Evolutionary conservation across 2,329 filamentous ascomycete species (phyloP).

Genomic region (Fusarium dimerum): DNA sequence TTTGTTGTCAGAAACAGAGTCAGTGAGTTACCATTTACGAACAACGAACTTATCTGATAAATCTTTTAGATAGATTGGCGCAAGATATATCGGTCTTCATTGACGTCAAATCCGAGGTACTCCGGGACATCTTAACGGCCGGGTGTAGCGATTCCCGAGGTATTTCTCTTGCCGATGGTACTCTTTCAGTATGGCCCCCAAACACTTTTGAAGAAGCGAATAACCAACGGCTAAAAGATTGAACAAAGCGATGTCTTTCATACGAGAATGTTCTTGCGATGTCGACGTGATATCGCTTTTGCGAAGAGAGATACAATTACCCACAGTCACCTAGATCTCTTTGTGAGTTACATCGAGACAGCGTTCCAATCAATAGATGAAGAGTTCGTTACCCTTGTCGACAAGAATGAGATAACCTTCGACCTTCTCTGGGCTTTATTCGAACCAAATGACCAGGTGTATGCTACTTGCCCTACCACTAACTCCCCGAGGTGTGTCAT

Average conservation of each 20-base stretch:
- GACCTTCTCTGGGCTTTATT: conserved; percentile 5
- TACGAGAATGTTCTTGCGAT: background rate
- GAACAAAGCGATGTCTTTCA: conserved; percentile 1
- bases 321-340: conserved; percentile 1
- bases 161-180: background rate
- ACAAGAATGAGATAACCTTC: conserved; percentile 6
- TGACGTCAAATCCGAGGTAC: too few species aligned
- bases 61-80: too few species aligned
- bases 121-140: background rate
- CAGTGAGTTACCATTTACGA: too few species aligned
- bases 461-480: conserved; percentile 3
- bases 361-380: background rate
- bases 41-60: too few species aligned
- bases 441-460: conserved; percentile 1
- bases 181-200: background rate
- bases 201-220: background rate
- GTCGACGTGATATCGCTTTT: background rate
- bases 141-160: background rate
- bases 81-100: too few species aligned
- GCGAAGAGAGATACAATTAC: background rate
- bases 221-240: conserved; percentile 1
- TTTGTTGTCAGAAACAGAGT: too few species aligned
- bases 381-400: background rate
- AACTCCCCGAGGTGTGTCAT: conserved; percentile 1
- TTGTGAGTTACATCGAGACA: conserved; percentile 1